Percentiles rank a stretch among this genome's conserved stretches.
These are phyloP conservation scores for Trichoderma reesei DNA, from an alignment of 495 filamentous ascomycete species.

Conservation along the genomic window DNA sequence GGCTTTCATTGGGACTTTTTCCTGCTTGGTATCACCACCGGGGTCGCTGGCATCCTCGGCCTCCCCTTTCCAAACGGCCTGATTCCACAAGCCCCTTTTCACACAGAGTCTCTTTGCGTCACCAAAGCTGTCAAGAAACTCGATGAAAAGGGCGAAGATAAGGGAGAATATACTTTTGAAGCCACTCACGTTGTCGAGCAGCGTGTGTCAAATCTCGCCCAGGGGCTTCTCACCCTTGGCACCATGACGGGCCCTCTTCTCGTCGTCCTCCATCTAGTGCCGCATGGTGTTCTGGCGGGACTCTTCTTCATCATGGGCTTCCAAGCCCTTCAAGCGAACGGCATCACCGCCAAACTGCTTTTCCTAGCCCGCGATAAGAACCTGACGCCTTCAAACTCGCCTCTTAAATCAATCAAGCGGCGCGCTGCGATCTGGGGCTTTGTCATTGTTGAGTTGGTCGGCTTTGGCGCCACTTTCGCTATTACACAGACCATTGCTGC, in stretches of 20 bases:
- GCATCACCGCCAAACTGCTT: constrained; percentile 71
- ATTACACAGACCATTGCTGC: constrained; percentile 93
- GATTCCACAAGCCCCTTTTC: constrained; percentile 88
- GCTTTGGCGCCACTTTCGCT: constrained; percentile 83
- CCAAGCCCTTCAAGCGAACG: constrained; percentile 70
- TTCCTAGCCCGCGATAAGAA: constrained; percentile 60
- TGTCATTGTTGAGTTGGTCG: constrained; percentile 63
- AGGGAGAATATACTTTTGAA: constrained; percentile 51
- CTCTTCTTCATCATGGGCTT: constrained; percentile 94
- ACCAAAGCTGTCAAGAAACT: constrained; percentile 51
- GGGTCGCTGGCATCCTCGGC: constrained; percentile 72
- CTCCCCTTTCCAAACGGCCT: constrained; percentile 89
- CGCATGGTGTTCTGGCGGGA: constrained; percentile 77
- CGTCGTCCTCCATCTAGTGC: constrained; percentile 73
- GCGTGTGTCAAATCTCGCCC: constrained; percentile 74
- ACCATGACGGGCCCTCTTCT: constrained; percentile 85
- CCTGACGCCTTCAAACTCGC: constrained; percentile 55
- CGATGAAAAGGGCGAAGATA: constrained; percentile 44
- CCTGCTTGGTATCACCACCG: constrained; percentile 81
- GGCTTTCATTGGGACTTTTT: constrained; percentile 97
- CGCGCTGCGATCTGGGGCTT: constrained; percentile 64
- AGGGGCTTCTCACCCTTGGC: constrained; percentile 73
- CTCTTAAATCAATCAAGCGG: constrained; percentile 52
- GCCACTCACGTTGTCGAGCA: constrained; percentile 81
- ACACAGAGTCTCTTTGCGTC: constrained; percentile 75